Base-by-base conservation (phyloP, 768 basidiomycete species). In the Boletus fagicola region DNA sequence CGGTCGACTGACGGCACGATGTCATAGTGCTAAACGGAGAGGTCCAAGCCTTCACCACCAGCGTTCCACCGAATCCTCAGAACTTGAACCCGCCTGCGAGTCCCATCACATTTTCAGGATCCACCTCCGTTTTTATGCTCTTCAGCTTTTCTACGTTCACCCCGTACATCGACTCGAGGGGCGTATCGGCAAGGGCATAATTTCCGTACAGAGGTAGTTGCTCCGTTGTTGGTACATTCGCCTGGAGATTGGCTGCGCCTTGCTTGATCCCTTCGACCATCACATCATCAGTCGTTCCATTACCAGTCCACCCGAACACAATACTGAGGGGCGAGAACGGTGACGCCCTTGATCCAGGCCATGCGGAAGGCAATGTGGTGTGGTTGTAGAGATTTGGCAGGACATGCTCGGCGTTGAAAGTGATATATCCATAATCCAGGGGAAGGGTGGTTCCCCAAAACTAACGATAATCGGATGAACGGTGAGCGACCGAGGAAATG, bases 1-100 rank as follows among this genome's bases (percentile, higher is more conserved):
- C 8, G 26, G 30, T 43, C 26, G 24, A 51, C 54, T 39, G 42
- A 53, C 16, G 18, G 39, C 26, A 45, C 15, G 35, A 39, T 51
- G 61, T 44, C 47, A 44, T 40, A 45, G 49, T 42, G 31, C 46
- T 43, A 59, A 53, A 40, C 16, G 43, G 8, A 52, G 28, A 65
- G n/a, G 55, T 62, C 53, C 44, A 30, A 48, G 42, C 36, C 20
- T 24, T 33, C 13, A n/a, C 49, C 15, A 52, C 40, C 8, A 16
- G 47, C n/a, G 40, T 36, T 16, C 16, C n/a, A 22, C 4, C 9
- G 38, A 16, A 39, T n/a, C 16, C 20, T 73, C 59, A 78, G 45
- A 83, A 70, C 69, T 85, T 87, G 68, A 79, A 87, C 8, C 86
- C 87, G 6, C 86, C 86, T n/a, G 86, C 77, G 18, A 86, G 78